Percentiles rank a stretch among this genome's conserved stretches.
phyloP scores from a whole-genome alignment of 768 basidiomycete genomes.

The Boletus pseudopeckii region DNA sequence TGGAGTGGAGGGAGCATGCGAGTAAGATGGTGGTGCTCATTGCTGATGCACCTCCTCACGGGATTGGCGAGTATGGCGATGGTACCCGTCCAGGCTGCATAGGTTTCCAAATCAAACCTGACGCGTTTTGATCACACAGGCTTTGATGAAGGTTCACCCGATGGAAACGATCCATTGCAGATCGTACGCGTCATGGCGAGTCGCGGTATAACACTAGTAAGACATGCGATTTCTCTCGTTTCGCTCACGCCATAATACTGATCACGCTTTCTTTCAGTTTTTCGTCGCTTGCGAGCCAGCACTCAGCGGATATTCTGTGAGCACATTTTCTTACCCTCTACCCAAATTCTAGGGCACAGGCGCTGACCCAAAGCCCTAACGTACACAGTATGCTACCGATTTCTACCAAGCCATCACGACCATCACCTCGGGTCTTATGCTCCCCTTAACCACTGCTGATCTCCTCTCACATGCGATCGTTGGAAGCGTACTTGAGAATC shows the following conservation, averaged over 20 bases:
- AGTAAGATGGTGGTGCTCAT: conserved; percentile 97
- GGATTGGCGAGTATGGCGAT: conserved; percentile 95
- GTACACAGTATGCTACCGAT: conserved; percentile 76
- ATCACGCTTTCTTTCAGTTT: conserved; percentile 53
- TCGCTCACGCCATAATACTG: neutral
- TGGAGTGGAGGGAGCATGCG: conserved; percentile 87
- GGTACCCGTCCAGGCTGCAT: conserved; percentile 45
- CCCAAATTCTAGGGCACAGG: conserved; percentile 3
- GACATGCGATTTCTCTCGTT: conserved; percentile 25
- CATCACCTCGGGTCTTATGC: conserved; percentile 94
- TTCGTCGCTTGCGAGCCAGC: conserved; percentile 99
- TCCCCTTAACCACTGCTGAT: conserved; percentile 93
- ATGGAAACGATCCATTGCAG: conserved; percentile 87
- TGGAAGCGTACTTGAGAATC: conserved; percentile 93
- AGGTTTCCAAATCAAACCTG: conserved; percentile 9
- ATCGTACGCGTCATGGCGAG: conserved; percentile 87
- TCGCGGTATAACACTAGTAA: conserved; percentile 84
- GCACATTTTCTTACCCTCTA: conserved; percentile 26
- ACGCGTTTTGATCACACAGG: conserved; percentile 43
- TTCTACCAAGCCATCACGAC: conserved; percentile 91
- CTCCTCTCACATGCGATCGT: conserved; percentile 94
- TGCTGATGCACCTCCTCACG: conserved; percentile 97
- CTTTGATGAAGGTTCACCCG: conserved; percentile 91
- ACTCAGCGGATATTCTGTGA: conserved; percentile 84
- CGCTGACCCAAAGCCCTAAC: conserved; percentile 15